Conservation (phyloP, 2,329 filamentous ascomycete species). For the Fusarium compactum region DNA sequence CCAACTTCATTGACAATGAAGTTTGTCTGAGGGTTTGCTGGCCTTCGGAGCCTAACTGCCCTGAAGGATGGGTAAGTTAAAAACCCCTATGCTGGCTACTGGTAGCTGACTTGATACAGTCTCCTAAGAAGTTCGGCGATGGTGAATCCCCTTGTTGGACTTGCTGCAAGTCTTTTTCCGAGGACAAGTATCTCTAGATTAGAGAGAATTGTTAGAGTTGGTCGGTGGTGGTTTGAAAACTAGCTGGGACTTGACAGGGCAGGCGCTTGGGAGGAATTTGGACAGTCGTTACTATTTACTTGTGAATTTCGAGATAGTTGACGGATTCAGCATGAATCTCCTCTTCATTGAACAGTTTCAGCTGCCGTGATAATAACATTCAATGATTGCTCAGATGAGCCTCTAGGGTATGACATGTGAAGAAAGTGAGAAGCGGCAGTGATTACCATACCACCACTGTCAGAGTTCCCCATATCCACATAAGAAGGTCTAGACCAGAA, state of each 20-base stretch:
- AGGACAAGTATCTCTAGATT: neutral
- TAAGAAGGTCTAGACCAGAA: no score
- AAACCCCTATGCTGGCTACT: accelerated
- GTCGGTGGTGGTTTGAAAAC: accelerated
- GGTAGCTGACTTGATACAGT: neutral
- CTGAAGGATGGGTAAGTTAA: constrained; percentile 23
- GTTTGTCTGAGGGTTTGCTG: constrained; percentile 19
- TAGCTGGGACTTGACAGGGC: accelerated
- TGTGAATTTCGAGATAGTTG: no score
- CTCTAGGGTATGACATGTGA: no score
- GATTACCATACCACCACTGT: no score
- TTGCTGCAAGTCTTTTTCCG: constrained; percentile 6
- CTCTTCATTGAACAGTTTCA: no score
- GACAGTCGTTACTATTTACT: neutral
- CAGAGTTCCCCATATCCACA: no score
- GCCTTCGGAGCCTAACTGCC: neutral
- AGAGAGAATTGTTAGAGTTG: accelerated
- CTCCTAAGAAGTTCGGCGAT: constrained; percentile 13
- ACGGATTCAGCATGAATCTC: no score
- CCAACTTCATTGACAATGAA: neutral
- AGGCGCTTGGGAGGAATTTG: neutral
- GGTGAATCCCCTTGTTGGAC: constrained; percentile 18
- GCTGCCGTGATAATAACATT: accelerated
- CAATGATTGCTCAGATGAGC: no score
- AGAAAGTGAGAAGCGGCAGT: no score